Percentiles rank a stretch among this genome's conserved stretches.
Evolutionary conservation across 2,329 filamentous ascomycete species (phyloP).

Genomic region (Delphinella strobiligena): DNA sequence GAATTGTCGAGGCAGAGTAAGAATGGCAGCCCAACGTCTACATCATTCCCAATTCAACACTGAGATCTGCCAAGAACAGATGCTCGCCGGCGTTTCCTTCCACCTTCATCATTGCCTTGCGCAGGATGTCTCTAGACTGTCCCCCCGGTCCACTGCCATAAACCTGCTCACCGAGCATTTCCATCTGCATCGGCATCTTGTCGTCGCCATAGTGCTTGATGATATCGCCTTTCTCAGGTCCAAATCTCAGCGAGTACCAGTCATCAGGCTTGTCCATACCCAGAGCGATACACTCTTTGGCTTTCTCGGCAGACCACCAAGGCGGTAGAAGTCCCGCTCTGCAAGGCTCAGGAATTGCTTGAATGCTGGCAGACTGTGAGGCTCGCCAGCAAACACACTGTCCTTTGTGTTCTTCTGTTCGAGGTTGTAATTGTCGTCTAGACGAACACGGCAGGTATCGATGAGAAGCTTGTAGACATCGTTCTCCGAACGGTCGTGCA

Average conservation of each 20-base stretch:
- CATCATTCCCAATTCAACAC: no score
- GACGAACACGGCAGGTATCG: slow-evolving; percentile 13
- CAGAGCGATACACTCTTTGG: background rate
- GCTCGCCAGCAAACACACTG: background rate
- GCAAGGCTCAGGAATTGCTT: background rate
- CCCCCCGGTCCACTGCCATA: slow-evolving; percentile 13
- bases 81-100: no score
- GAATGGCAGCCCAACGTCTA: no score
- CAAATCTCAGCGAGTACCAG: slow-evolving; percentile 20
- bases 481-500: slow-evolving; percentile 12
- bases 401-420: background rate
- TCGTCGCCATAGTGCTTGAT: slow-evolving; percentile 32
- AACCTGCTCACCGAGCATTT: slow-evolving; percentile 35
- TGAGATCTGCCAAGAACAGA: no score
- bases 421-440: slow-evolving; percentile 10
- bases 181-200: slow-evolving; percentile 38
- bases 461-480: slow-evolving; percentile 15
- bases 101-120: background rate
- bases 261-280: slow-evolving; percentile 11
- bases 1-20: no score
- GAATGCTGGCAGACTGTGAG: background rate
- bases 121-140: background rate
- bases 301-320: slow-evolving; percentile 1
- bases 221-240: slow-evolving; percentile 25
- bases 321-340: background rate